A percentile compares a stretch with the other conserved stretches of the same genome.
Conservation (phyloP, 768 basidiomycete genomes). For the Rossbeevera mucosa region DNA sequence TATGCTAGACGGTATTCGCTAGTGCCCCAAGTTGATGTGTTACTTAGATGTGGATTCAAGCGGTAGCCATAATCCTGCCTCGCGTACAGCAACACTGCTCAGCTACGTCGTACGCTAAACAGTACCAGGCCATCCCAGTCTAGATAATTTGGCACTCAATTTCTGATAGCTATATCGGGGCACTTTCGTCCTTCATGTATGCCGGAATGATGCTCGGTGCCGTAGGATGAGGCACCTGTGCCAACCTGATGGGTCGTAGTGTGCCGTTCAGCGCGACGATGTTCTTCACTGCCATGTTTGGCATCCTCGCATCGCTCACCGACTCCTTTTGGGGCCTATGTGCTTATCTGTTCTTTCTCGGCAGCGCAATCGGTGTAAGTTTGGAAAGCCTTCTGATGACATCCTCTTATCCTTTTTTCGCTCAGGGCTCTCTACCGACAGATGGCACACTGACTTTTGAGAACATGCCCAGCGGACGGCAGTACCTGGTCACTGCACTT, state of each 20-base stretch:
- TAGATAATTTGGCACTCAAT: conserved; percentile 38
- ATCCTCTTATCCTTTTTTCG: neutral
- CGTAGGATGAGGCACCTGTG: conserved; percentile 88
- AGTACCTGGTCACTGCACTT: conserved; percentile 86
- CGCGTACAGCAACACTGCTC: conserved; percentile 87
- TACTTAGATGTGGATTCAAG: conserved; percentile 88
- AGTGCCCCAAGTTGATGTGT: conserved; percentile 26
- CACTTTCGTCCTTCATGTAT: conserved; percentile 84
- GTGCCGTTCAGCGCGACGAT: conserved; percentile 91
- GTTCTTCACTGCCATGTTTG: conserved; percentile 86
- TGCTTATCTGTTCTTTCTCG: conserved; percentile 76
- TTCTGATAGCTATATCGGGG: conserved; percentile 71
- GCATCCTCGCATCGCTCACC: conserved; percentile 71
- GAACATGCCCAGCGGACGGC: conserved; percentile 87
- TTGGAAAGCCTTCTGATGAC: neutral
- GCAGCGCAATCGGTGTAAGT: conserved; percentile 88
- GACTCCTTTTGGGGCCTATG: conserved; percentile 68
- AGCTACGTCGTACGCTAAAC: too few species aligned
- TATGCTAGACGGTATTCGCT: neutral
- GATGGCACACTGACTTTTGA: conserved; percentile 91
- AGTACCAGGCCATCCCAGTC: too few species aligned
- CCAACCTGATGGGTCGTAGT: conserved; percentile 84
- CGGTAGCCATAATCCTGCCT: conserved; percentile 88
- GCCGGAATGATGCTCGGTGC: conserved; percentile 98
- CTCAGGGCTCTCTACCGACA: conserved; percentile 90